Percentiles rank a stretch among this genome's conserved stretches.
Conservation (phyloP, 108 stramenopile genomes). For the Pseudonitzschia delicatissima region DNA sequence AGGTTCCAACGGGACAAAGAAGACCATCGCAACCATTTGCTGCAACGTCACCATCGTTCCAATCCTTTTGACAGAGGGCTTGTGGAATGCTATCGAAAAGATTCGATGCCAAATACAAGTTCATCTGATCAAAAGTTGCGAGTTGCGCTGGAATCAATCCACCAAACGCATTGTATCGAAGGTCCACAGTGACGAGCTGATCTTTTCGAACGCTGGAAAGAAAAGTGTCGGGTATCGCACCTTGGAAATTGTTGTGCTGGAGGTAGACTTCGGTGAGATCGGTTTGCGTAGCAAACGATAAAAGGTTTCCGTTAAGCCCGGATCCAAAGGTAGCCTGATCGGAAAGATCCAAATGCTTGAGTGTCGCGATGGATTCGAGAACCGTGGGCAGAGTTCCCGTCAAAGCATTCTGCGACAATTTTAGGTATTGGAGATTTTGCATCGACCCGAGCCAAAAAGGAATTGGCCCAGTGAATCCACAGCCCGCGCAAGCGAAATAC, state of each 20-base stretch:
- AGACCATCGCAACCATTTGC: constrained; percentile 60
- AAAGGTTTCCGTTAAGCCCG: constrained; percentile 32
- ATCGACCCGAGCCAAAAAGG: constrained; percentile 21
- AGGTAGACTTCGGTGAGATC: constrained; percentile 23
- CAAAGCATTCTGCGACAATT: constrained; percentile 23
- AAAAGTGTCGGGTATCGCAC: constrained; percentile 33
- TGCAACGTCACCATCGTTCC: constrained; percentile 63
- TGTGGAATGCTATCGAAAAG: constrained; percentile 23
- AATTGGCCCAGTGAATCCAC: constrained; percentile 31
- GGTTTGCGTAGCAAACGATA: constrained; percentile 24
- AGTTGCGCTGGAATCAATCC: constrained; percentile 59
- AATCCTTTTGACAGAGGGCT: constrained; percentile 30
- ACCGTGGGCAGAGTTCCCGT: constrained; percentile 22
- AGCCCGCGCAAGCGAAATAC: constrained; percentile 21
- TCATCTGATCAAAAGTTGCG: constrained; percentile 24
- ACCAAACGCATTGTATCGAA: constrained; percentile 46
- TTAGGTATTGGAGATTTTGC: constrained; percentile 28
- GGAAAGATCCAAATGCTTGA: constrained; percentile 36
- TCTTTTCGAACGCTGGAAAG: constrained; percentile 12
- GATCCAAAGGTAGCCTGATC: constrained; percentile 31
- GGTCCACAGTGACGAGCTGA: constrained; percentile 38
- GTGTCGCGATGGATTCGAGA: constrained; percentile 14
- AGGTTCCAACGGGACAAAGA: constrained; percentile 58
- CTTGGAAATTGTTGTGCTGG: constrained; percentile 29
- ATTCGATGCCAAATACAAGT: constrained; percentile 34